Base-by-base conservation (phyloP, 2,329 filamentous ascomycete species). In the Stagonosporopsis chrysanthemi region DNA sequence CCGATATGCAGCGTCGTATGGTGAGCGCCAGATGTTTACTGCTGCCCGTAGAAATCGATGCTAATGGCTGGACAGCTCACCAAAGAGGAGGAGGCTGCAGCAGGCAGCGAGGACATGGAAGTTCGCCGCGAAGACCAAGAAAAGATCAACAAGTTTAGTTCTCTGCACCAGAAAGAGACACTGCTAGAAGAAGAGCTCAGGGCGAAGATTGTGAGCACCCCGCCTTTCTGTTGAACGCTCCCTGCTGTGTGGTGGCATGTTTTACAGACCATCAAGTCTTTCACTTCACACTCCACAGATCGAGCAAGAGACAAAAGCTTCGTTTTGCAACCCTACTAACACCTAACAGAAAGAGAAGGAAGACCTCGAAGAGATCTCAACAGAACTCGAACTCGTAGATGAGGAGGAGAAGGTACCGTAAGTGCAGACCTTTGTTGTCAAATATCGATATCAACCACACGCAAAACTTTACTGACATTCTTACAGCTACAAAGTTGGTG, bases 81-180 rank as follows among this genome's bases (percentile, higher is more conserved):
- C 42, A 96, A 92, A 75, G 94, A 97, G 59, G 95, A 99, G 79
- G 89, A 82, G 56, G 56, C 56, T 17, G 76, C 88, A 57, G 83
- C 88, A 19, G 84, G 83, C 49, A 85, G 86, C 60, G 90, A 95
- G 65, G 95, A 99, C 75, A 89, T 92, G 69, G 91, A 97, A 78
- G 95, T 99, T 57, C 90, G 95, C 59, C 90, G 93, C 72, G 93
- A 98, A 77, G 95, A 99, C 76, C 95, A 99, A 78, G 93, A 98
- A 81, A 96, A 95, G 80, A 99, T 99, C 86, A 99, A 99, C 80
- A 89, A 88, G 64, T 99, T 99, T 83, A 97, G 93, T 78, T 88
- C 92, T 41, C 83, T 99, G 62, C 95, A 99, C 77, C 92, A 96
- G 75, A 89, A 91, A 48, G 90, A 97, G 75, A 83, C 90, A 31